Conservation (phyloP, 2,329 filamentous ascomycete species). For the Cladosporium austrohemisphaericum region DNA sequence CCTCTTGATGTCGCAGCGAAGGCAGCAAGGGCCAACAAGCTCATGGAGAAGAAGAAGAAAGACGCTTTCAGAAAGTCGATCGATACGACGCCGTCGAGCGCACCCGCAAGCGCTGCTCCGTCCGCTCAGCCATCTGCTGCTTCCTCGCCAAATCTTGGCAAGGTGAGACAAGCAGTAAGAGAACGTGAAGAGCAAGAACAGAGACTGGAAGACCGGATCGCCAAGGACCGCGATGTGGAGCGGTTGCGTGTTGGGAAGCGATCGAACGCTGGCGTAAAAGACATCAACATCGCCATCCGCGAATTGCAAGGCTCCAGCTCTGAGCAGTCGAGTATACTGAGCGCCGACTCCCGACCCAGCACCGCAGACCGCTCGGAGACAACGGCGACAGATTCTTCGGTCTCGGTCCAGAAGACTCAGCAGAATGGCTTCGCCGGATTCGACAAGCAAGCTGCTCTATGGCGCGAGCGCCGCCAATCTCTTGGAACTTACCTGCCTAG, state of each 20-base stretch:
- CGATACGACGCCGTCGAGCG: neutral
- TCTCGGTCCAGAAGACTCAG: conserved; percentile 18
- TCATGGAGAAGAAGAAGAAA: conserved; percentile 11
- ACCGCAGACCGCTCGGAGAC: conserved; percentile 4
- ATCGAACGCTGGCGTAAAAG: neutral
- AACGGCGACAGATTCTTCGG: conserved; percentile 12
- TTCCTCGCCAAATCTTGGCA: conserved; percentile 5
- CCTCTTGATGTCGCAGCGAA: conserved; percentile 28
- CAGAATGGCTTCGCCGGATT: conserved; percentile 27
- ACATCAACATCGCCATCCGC: conserved; percentile 4
- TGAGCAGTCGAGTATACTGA: conserved; percentile 16
- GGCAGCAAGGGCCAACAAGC: conserved; percentile 24
- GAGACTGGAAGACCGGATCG: conserved; percentile 1
- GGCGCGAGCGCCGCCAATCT: conserved; percentile 29
- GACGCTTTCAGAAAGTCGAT: neutral
- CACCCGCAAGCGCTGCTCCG: neutral
- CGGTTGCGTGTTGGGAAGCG: neutral
- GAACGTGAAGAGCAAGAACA: conserved; percentile 12
- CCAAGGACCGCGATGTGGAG: neutral
- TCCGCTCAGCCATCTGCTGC: conserved; percentile 2
- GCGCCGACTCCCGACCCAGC: conserved; percentile 7
- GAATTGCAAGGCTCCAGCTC: conserved; percentile 17
- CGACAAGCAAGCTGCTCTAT: conserved; percentile 30
- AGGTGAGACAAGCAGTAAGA: conserved; percentile 6
- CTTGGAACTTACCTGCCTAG: conserved; percentile 15